Evolutionary conservation across 83 land plant species (phyloP), one percentile per base, ranked within the genome.

Genomic region (Thuja plicata): DNA sequence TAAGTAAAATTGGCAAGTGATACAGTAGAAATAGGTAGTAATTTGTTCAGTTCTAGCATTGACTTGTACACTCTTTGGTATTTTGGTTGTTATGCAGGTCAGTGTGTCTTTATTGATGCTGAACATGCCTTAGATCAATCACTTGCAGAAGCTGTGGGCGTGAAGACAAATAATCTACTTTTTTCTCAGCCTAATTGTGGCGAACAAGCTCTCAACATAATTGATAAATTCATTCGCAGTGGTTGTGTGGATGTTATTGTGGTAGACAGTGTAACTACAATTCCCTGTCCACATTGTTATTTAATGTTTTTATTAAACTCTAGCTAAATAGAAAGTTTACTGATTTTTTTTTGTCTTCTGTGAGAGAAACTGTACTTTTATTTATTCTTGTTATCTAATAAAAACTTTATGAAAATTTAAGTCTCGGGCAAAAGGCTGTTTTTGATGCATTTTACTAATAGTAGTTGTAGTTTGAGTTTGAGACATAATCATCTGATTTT

Each of bases 111-210:
- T 91, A 88, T 97, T 66, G 99, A 97, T 93, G 99, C 98, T 77
- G 99, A 97, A 85, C 99, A 97, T 93, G 99, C 99, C 41, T 90
- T 97, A 77, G 98, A 97, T 89, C 92, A 94, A 83, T 82, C 99
- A 27, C 90, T 97, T 62, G 99, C 99, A 76, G 95, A 94, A 89
- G 90, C 95, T 62, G 92, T 97, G 88, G 99, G 99, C 17, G 98
- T 97, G 73, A 92, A 93, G 35, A 95, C 96, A 32, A 90, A 92
- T 32, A 93, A 97, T 80, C 88, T 97, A 88, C 94, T 96, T 43
- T 91, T 97, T 57, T 93, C 98, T 38, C 99, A 97, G 91, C 99
- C 99, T 11, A 96, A 97, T 88, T 89, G 94, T 89, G 99, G 97
- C 46, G 99, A 97, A 92, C 97, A 96, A 87, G 99, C 99, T 81